phyloP scores from a whole-genome alignment of 495 filamentous ascomycete species.

The Xylaria longipes region DNA sequence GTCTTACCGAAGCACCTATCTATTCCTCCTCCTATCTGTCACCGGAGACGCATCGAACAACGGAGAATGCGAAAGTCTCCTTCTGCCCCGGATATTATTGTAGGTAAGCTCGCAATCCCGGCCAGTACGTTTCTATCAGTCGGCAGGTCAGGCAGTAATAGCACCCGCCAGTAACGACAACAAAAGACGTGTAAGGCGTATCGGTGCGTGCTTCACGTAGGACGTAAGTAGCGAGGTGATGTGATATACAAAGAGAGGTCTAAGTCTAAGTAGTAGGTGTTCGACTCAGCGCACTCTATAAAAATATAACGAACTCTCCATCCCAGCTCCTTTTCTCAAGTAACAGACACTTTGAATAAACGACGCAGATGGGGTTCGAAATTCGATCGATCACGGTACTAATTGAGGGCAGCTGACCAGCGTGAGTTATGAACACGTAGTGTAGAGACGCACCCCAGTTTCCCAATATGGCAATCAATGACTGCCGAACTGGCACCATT shows the following conservation, averaged over 20 bases:
- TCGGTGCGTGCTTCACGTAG: background rate
- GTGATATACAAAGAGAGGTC: background rate
- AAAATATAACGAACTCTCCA: background rate
- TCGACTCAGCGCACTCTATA: background rate
- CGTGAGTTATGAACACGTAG: constrained; percentile 20
- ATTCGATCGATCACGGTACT: background rate
- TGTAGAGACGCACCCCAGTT: background rate
- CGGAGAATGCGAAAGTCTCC: background rate
- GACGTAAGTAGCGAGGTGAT: background rate
- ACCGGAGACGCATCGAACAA: constrained; percentile 7
- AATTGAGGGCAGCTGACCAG: constrained; percentile 2
- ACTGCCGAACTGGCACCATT: background rate
- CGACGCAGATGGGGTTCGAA: background rate
- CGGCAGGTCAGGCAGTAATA: background rate
- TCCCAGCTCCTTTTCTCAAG: background rate
- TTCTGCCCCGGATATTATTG: background rate
- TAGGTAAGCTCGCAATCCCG: background rate
- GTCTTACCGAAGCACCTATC: constrained; percentile 21
- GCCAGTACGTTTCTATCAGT: no score
- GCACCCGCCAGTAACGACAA: background rate
- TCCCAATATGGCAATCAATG: background rate
- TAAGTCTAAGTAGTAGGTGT: background rate
- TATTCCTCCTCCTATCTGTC: background rate
- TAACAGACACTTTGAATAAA: background rate
- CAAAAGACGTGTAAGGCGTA: background rate